A percentile compares a stretch with the other conserved stretches of the same genome.
These are phyloP conservation scores for Podochytrium sp. DNA, from an alignment of 192 early-diverging fungal genomes.

Conservation along the genomic window DNA sequence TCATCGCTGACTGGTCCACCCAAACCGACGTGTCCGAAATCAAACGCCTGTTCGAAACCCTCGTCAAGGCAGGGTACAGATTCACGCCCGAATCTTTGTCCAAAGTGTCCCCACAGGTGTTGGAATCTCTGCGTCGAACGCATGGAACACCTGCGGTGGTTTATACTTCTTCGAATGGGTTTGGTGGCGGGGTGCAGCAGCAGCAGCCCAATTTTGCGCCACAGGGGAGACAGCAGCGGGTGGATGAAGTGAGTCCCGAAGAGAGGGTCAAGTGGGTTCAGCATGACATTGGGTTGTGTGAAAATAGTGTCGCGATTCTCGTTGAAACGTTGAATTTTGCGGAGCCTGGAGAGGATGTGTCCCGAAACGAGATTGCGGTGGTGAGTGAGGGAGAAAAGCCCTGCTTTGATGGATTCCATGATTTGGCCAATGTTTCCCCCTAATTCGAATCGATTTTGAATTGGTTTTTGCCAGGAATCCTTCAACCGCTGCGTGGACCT, in stretches of 20 bases:
- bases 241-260: constrained; percentile 4
- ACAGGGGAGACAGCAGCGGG: neutral
- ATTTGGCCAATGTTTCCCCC: too few relatives aligned
- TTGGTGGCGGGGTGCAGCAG: neutral
- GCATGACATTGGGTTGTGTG: constrained; percentile 18
- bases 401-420: too few relatives aligned
- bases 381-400: too few relatives aligned
- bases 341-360: neutral
- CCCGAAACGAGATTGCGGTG: constrained; percentile 15
- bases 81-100: constrained; percentile 12
- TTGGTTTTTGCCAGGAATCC: constrained; percentile 8
- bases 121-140: neutral
- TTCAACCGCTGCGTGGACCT: constrained; percentile 15
- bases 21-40: constrained; percentile 9
- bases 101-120: neutral
- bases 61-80: constrained; percentile 20
- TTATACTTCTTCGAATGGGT: neutral
- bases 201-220: neutral
- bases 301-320: constrained; percentile 20
- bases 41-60: constrained; percentile 17
- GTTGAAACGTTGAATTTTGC: constrained; percentile 16
- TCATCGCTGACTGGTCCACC: constrained; percentile 29
- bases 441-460: neutral
- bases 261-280: constrained; percentile 30
- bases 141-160: too few relatives aligned